phyloP scores from a whole-genome alignment of 1,139 yeast species.

The Yamadazyma mexicana region DNA sequence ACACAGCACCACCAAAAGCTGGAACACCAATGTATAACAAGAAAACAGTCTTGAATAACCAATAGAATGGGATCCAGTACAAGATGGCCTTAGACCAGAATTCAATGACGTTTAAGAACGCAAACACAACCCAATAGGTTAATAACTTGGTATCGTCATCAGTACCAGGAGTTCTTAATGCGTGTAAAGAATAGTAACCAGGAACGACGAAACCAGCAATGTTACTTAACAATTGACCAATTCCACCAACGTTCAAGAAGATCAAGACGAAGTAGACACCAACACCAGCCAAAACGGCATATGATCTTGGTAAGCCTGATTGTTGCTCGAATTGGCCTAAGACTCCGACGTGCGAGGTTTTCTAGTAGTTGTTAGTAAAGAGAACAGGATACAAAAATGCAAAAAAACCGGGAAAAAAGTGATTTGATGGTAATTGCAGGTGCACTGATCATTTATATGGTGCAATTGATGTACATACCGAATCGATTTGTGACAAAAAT shows the following conservation, averaged over 20 bases:
- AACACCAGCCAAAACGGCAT: constrained; percentile 68
- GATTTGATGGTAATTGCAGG: background rate
- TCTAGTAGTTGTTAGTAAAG: constrained; percentile 5
- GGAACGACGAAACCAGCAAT: constrained; percentile 90
- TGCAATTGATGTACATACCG: constrained; percentile 12
- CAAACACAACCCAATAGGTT: constrained; percentile 97
- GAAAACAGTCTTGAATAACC: constrained; percentile 86
- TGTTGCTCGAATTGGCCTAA: constrained; percentile 53
- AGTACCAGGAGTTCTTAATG: constrained; percentile 68
- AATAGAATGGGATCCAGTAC: constrained; percentile 95
- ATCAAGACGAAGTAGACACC: constrained; percentile 71
- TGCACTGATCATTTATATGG: background rate
- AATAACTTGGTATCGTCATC: constrained; percentile 83
- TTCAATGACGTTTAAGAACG: constrained; percentile 85
- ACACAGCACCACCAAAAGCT: constrained; percentile 77
- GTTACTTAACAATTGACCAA: constrained; percentile 91
- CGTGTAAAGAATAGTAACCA: constrained; percentile 83
- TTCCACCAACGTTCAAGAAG: constrained; percentile 87
- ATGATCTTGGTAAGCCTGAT: constrained; percentile 85
- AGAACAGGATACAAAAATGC: background rate
- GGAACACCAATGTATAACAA: constrained; percentile 90
- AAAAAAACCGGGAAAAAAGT: background rate
- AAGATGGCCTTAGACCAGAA: constrained; percentile 93
- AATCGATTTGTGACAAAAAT: constrained; percentile 16
- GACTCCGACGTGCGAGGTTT: constrained; percentile 11